Percentiles rank a stretch among this genome's conserved stretches.
phyloP scores from a whole-genome alignment of 345 rosid species.

The Citrus hindsii region DNA sequence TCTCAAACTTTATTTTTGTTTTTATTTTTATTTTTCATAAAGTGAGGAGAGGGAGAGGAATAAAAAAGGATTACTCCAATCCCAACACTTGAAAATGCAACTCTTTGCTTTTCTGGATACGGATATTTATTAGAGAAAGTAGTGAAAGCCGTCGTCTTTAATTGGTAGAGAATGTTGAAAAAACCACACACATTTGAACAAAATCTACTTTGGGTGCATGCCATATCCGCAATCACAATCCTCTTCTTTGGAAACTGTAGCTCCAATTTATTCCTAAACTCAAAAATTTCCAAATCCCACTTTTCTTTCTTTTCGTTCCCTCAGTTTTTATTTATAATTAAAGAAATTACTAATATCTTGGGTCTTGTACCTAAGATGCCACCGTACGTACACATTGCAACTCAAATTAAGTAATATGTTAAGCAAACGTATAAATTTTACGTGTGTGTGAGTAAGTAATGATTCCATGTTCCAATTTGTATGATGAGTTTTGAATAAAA shows the following conservation, averaged over 20 bases:
- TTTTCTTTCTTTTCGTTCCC: neutral
- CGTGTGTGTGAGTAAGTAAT: constrained; percentile 17
- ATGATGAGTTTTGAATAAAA: constrained; percentile 35
- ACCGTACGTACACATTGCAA: neutral
- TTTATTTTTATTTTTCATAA: neutral
- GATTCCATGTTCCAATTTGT: constrained; percentile 25
- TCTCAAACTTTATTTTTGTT: constrained; percentile 29
- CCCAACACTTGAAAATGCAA: constrained; percentile 67
- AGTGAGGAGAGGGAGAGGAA: constrained; percentile 25
- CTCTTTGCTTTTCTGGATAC: constrained; percentile 46
- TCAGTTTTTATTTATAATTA: neutral
- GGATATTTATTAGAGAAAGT: constrained; percentile 21
- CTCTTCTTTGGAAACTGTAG: constrained; percentile 44
- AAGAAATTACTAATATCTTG: neutral
- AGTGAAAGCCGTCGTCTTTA: constrained; percentile 41
- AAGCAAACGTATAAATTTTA: neutral
- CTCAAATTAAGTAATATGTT: neutral
- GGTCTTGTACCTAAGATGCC: constrained; percentile 9
- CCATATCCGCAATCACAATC: constrained; percentile 21
- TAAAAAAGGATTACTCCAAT: constrained; percentile 60
- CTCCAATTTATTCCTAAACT: constrained; percentile 32
- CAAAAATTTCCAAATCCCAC: constrained; percentile 15
- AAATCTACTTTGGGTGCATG: constrained; percentile 16
- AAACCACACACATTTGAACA: constrained; percentile 8
- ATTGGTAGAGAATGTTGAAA: constrained; percentile 36